Evolutionary conservation across 2,329 filamentous ascomycete genomes (phyloP).

Genomic region (Epichloe baconii): DNA sequence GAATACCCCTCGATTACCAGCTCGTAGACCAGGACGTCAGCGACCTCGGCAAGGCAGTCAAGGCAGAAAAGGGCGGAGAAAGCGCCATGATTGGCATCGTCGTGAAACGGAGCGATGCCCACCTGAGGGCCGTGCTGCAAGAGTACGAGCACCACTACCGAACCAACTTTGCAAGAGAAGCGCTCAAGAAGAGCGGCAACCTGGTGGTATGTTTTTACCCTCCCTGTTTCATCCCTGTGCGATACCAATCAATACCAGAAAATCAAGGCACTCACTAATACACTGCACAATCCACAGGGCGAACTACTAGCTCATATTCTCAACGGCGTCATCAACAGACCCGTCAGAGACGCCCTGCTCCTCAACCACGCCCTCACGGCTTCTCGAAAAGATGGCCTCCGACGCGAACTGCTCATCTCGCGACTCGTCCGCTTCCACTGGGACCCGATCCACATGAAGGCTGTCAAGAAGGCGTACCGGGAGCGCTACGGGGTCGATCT

Average conservation of each 20-base stretch:
- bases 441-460: conserved; percentile 71
- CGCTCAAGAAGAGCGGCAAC: conserved; percentile 79
- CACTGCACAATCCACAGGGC: conserved; percentile 41
- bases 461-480: conserved; percentile 67
- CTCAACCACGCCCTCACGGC: conserved; percentile 79
- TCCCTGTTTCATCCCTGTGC: background rate
- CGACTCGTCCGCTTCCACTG: conserved; percentile 83
- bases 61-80: conserved; percentile 71
- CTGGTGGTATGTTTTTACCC: conserved; percentile 60
- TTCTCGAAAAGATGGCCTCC: conserved; percentile 54
- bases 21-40: conserved; percentile 60
- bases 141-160: conserved; percentile 62
- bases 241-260: background rate
- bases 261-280: too few species aligned
- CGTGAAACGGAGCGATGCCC: conserved; percentile 64
- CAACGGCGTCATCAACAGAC: conserved; percentile 91
- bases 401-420: conserved; percentile 78
- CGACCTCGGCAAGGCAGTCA: conserved; percentile 53
- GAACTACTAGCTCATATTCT: conserved; percentile 91
- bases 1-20: conserved; percentile 41
- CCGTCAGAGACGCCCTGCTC: conserved; percentile 81
- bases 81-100: conserved; percentile 78
- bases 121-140: conserved; percentile 67
- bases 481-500: conserved; percentile 64
- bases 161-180: conserved; percentile 77